Evolutionary conservation across 2,329 filamentous ascomycete species (phyloP), one percentile per base, ranked within the genome.

Genomic region (Cytospora leucostoma): DNA sequence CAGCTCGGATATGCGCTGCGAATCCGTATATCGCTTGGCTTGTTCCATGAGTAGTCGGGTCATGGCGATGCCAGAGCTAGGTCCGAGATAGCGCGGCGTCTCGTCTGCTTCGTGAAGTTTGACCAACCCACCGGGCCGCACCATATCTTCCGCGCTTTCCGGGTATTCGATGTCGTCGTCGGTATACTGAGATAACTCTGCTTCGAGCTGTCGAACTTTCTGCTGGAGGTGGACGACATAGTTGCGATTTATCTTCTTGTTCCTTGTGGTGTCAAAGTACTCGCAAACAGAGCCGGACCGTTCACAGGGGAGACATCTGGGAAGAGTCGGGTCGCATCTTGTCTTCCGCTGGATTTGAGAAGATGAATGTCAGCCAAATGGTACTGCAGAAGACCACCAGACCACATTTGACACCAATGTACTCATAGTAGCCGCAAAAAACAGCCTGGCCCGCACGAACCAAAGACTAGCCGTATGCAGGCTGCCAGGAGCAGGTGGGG

Each of bases 21-120:
- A 90, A 71, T 95, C 90, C 33, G 93, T 96, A 71, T 94, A 96
- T 67, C 93, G 89, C 78, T 97, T 98, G 59, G 94, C 94, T 76
- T 97, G 88, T 74, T 97, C 93, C 90, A 99, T 97, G 12, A 99
- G 88, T 69, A 98, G 83, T 35, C 94, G 88, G 13, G 93, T 96
- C 80, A 98, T 96, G 72, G 93, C 92, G 71, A 97, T 97, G 65
- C 94, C 95, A 74, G 94, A 98, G 56, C 93, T 97, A 3, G 95
- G 91, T 0, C 95, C 95, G 3, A 99, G 81, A 73, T 95, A 98
- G 67, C 94, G 91, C 17, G 91, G 88, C 1, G 85, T 88, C 76
- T 97, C 94, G 74, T 96, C 92, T 62, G 88, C 88, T 70, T 94
- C 91, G 71, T 90, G 88, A 59, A 98, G 86, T 51, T 89, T 89